Evolutionary conservation across 805 yeast species (phyloP), one percentile per base, ranked within the genome.

Genomic region (Kodamaea lidongshanica): DNA sequence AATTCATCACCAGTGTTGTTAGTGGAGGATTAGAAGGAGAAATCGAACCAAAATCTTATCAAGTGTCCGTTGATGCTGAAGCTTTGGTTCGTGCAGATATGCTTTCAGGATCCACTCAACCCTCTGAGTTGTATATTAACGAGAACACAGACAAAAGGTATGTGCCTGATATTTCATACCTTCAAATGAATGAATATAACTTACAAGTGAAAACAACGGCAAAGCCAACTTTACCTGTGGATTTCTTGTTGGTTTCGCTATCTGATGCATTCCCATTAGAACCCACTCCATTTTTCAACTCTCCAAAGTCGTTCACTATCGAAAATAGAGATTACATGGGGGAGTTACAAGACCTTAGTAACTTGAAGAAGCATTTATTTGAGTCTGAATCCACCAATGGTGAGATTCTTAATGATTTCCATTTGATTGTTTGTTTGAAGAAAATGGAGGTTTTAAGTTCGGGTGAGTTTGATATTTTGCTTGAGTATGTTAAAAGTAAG

Each of bases 111-210:
- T 82, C 94, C 1, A 84, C 96, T 0, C 89, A 87, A 49, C 96
- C 99, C 0, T 77, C 87, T 12, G 76, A 80, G 65, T 78, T 89
- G 50, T 80, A 76, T 44, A 77, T 92, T 40, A 81, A 84, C 48
- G 79, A 75, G 16, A 77, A 85, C n/a, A 72, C 74, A 23, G 67
- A 70, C 12, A 70, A 67, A 7, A 70, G 96, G 33, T 92, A 89
- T 44, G 97, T 92, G 10, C 99, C 99, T 0, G 99, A 92, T 39
- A 80, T 92, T 15, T 83, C 84, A 48, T 92, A 81, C 65, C 76
- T 77, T 55, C 77, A 74, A 51, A 70, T 74, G 37, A 92, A 92
- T 51, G 96, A 92, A 58, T 92, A 92, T 57, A 84, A 84, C 4
- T 61, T 86, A 17, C 77, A 85, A 20, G 94, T 92, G n/a, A 86